Evolutionary conservation across 257 asterid species (phyloP).

Genomic region (Prunella vulgaris): DNA sequence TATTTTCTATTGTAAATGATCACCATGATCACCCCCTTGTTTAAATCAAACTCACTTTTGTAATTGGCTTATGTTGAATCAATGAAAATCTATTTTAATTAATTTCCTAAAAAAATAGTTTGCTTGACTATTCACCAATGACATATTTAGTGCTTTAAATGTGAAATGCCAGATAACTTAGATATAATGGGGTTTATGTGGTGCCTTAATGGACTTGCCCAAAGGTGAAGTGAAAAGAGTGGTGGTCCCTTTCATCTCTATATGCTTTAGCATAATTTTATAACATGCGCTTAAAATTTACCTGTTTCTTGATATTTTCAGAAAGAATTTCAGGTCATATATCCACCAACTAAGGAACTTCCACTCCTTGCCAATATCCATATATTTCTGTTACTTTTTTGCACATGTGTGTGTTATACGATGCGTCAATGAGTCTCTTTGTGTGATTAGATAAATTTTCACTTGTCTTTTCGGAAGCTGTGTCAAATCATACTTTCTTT

Average conservation of each 20-base stretch:
- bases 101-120: neutral
- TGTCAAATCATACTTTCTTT: neutral
- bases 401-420: neutral
- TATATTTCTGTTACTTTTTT: neutral
- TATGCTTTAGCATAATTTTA: neutral
- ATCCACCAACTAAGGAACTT: neutral
- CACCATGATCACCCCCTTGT: neutral
- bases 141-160: neutral
- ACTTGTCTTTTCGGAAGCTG: neutral
- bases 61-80: constrained; percentile 4
- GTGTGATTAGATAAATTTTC: neutral
- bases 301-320: neutral
- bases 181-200: neutral
- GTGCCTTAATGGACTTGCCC: neutral
- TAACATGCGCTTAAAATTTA: neutral
- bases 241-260: neutral
- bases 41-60: neutral
- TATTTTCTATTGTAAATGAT: neutral
- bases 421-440: neutral
- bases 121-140: neutral
- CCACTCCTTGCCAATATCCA: neutral
- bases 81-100: neutral
- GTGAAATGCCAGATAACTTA: neutral
- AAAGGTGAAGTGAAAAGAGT: neutral
- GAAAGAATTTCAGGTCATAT: neutral